Evolutionary conservation across 441 rosid species (phyloP).

Genomic region (Jatropha podagrica): DNA sequence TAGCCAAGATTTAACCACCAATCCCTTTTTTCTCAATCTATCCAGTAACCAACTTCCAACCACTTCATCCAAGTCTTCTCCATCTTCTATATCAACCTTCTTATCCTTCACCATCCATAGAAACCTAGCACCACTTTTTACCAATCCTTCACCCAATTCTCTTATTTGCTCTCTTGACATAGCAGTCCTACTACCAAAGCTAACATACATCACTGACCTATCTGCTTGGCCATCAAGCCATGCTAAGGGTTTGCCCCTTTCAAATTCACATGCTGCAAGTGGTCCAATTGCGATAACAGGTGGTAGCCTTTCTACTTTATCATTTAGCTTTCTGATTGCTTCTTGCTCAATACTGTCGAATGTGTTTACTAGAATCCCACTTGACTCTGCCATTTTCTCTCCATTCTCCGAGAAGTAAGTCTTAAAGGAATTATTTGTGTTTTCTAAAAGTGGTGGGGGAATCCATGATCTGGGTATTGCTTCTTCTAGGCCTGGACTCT

Average conservation of each 20-base stretch:
- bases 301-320: slow-evolving; percentile 23
- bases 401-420: slow-evolving; percentile 29
- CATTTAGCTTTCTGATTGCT: slow-evolving; percentile 23
- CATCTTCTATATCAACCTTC: slow-evolving; percentile 40
- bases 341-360: slow-evolving; percentile 28
- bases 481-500: slow-evolving; percentile 29
- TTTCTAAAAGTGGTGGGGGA: slow-evolving; percentile 32
- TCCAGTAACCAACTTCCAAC: slow-evolving; percentile 28
- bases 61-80: slow-evolving; percentile 18
- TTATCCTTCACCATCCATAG: slow-evolving; percentile 42
- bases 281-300: slow-evolving; percentile 32
- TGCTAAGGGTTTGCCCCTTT: slow-evolving; percentile 14
- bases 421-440: slow-evolving; percentile 18
- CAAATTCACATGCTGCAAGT: slow-evolving; percentile 25
- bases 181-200: slow-evolving; percentile 47
- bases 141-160: slow-evolving; percentile 38
- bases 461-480: slow-evolving; percentile 36
- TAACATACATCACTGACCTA: slow-evolving; percentile 33
- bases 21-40: slow-evolving; percentile 27
- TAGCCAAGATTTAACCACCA: slow-evolving; percentile 40
- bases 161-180: slow-evolving; percentile 37
- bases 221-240: slow-evolving; percentile 36
- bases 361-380: slow-evolving; percentile 39
- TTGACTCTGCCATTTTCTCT: slow-evolving; percentile 26
- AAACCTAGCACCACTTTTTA: slow-evolving; percentile 30